Evolutionary conservation across 1,284 basidiomycete species (phyloP), one percentile per base, ranked within the genome.

Genomic region (Ustilago xerochloae): DNA sequence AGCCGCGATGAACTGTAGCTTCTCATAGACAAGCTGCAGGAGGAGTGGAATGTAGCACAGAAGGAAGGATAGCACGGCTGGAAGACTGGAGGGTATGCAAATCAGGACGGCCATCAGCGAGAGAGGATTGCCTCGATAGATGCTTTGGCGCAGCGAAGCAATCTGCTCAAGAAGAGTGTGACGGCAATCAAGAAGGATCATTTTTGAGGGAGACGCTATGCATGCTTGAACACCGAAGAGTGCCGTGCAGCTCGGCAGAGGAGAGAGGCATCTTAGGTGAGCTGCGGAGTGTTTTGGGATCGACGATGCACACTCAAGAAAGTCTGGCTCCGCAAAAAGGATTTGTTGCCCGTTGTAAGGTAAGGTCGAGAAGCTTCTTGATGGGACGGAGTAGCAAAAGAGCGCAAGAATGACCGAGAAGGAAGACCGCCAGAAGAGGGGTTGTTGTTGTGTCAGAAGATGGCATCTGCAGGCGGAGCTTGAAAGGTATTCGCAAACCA

Each of bases 151-250:
- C 41, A 24, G 41, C 6, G 22, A 26, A 15, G 22, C n/a, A n/a
- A n/a, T n/a, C n/a, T n/a, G n/a, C 22, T 6, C 13, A 13, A 8
- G 13, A 13, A 43, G 22, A 43, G 22, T 12, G 22, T 13, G 41
- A 43, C 41, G 41, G 41, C 41, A 26, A 24, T 24, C 41, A 43
- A 43, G 41, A 6, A n/a, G n/a, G n/a, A n/a, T n/a, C n/a, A 24
- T 24, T 26, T 7, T 13, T 24, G 22, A 13, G 22, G 22, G 15
- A 26, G 41, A 43, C 41, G n/a, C n/a, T 13, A 26, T 15, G 41
- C 41, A 43, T 43, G 22, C 38, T 41, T 52, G 28, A 52, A 52
- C 50, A 41, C 50, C 50, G 50, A 52, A 38, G 28, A 28, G 4
- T 52, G 50, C 26, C 28, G 50, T 26, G 15, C 4, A 24, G 2